These are phyloP conservation scores for Fragilariopsis cylindrus DNA, from an alignment of 108 stramenopile genomes.

Conservation along the genomic window DNA sequence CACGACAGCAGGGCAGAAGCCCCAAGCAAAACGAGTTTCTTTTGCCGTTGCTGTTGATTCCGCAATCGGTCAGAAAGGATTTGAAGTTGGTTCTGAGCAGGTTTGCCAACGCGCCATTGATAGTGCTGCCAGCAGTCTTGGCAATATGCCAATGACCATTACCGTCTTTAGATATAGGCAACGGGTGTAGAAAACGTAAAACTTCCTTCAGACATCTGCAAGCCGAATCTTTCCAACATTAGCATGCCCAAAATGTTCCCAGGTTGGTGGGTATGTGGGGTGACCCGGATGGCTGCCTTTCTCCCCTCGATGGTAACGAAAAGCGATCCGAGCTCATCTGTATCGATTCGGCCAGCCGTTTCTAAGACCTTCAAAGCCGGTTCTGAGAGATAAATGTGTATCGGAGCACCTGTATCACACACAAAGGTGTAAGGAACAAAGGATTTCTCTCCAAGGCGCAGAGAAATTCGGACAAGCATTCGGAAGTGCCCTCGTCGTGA, in stretches of 20 bases:
- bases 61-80: neutral
- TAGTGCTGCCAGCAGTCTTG: constrained; percentile 34
- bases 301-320: constrained; percentile 5
- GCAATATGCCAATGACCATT: constrained; percentile 46
- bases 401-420: constrained; percentile 7
- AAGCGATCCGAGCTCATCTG: constrained; percentile 1
- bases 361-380: constrained; percentile 1
- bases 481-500: neutral
- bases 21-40: neutral
- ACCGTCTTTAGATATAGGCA: too few species aligned
- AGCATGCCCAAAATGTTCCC: constrained; percentile 17
- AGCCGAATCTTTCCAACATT: too few species aligned
- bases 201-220: too few species aligned
- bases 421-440: constrained; percentile 7
- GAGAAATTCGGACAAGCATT: constrained; percentile 8
- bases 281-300: constrained; percentile 5
- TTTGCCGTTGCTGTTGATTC: neutral
- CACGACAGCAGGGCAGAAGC: constrained; percentile 1
- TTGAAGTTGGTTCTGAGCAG: neutral
- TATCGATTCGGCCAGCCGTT: neutral
- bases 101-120: constrained; percentile 33
- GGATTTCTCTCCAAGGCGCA: neutral
- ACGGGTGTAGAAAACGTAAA: too few species aligned
- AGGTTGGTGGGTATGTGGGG: constrained; percentile 5
- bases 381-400: constrained; percentile 10